Conservation (phyloP, 140 eudicot species). For the Erigeron philadelphicus region DNA sequence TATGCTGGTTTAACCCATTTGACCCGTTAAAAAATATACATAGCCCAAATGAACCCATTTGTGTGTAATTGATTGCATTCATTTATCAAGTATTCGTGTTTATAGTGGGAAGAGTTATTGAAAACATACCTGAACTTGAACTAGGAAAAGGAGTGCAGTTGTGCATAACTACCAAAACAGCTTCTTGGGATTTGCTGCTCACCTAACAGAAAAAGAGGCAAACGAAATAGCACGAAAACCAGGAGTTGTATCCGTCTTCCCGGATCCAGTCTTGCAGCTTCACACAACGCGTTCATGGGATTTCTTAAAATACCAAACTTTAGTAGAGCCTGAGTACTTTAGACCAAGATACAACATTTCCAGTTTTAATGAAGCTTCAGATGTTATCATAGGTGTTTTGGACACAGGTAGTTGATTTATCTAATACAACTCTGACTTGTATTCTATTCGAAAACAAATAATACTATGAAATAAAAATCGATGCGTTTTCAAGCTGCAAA, state of each 20-base stretch:
- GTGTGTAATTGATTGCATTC: neutral
- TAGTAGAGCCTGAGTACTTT: constrained; percentile 20
- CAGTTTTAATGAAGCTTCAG: constrained; percentile 34
- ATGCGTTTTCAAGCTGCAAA: too few species aligned
- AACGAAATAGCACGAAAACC: constrained; percentile 41
- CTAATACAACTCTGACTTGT: too few species aligned
- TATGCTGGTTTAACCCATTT: too few species aligned
- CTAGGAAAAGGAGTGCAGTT: constrained; percentile 46
- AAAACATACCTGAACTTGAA: neutral
- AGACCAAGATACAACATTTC: constrained; percentile 13
- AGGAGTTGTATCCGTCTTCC: constrained; percentile 78
- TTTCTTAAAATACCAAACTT: constrained; percentile 51
- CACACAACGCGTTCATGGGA: constrained; percentile 94
- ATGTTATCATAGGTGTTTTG: constrained; percentile 58
- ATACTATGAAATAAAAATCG: too few species aligned
- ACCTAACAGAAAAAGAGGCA: constrained; percentile 58
- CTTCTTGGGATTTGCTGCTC: constrained; percentile 79
- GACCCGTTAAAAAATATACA: neutral
- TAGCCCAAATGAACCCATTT: too few species aligned
- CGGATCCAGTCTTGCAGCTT: constrained; percentile 55
- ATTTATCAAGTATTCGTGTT: neutral
- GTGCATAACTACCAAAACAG: constrained; percentile 59
- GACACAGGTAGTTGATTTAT: constrained; percentile 51
- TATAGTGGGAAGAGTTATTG: constrained; percentile 14
- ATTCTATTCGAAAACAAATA: too few species aligned